Conservation (phyloP, 768 basidiomycete species). For the Nidularia sp. region DNA sequence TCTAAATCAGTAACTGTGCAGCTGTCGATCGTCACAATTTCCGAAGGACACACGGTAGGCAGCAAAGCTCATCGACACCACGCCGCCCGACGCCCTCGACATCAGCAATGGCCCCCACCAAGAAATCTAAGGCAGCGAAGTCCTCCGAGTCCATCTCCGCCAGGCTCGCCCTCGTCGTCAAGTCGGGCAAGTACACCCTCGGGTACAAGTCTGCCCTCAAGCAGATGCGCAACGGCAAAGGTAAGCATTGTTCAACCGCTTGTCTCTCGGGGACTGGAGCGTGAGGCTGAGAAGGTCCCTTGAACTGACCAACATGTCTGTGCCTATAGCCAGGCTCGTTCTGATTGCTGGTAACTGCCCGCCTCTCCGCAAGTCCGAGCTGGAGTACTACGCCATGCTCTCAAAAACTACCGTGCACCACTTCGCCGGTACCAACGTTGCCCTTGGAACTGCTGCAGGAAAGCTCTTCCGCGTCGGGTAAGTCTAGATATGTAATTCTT, state of each 20-base stretch:
- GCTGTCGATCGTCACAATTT: neutral
- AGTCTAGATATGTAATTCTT: slow-evolving; percentile 5
- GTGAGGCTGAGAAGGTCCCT: slow-evolving; percentile 99
- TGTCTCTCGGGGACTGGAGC: slow-evolving; percentile 91
- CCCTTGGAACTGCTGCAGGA: slow-evolving; percentile 95
- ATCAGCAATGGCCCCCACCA: slow-evolving; percentile 78
- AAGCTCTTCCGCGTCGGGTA: slow-evolving; percentile 99
- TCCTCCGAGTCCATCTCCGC: slow-evolving; percentile 91
- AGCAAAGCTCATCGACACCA: slow-evolving; percentile 15
- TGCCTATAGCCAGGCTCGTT: slow-evolving; percentile 74
- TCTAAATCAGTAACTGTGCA: neutral
- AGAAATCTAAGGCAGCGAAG: slow-evolving; percentile 93
- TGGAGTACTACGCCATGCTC: slow-evolving; percentile 99
- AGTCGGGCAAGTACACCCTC: slow-evolving; percentile 90
- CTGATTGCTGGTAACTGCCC: slow-evolving; percentile 99
- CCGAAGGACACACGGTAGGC: neutral
- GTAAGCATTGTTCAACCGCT: slow-evolving; percentile 47
- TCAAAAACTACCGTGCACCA: slow-evolving; percentile 99
- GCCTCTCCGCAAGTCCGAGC: slow-evolving; percentile 34
- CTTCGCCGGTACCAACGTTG: slow-evolving; percentile 96
- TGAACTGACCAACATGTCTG: slow-evolving; percentile 49
- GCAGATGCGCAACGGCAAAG: slow-evolving; percentile 96
- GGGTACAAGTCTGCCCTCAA: slow-evolving; percentile 94
- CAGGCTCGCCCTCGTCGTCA: slow-evolving; percentile 77
- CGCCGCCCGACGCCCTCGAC: too few species aligned